Evolutionary conservation across 2,329 filamentous ascomycete species (phyloP).

Genomic region (Aspergillus tamarii): DNA sequence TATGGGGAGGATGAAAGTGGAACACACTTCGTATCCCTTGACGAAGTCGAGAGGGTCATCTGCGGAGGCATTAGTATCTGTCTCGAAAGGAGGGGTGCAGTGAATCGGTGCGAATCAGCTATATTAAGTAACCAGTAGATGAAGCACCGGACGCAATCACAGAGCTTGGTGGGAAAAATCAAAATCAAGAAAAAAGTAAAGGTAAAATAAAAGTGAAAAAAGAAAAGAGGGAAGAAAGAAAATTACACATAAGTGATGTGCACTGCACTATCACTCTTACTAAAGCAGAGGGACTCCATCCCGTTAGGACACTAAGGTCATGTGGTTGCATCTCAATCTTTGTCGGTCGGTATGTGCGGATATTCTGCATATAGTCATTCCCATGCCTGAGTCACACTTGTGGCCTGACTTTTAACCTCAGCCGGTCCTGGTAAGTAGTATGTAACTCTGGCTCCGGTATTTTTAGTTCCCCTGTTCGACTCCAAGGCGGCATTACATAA

Average conservation of each 20-base stretch:
- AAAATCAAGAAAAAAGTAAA: neutral
- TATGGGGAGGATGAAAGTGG: neutral
- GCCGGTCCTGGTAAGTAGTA: neutral
- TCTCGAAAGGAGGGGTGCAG: neutral
- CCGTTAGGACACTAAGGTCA: neutral
- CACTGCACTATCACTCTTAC: neutral
- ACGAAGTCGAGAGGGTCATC: neutral
- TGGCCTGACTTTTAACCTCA: neutral
- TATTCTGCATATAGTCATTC: neutral
- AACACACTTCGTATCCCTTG: conserved; percentile 5
- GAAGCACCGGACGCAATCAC: conserved; percentile 5
- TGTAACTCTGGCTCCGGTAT: neutral
- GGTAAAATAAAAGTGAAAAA: no score
- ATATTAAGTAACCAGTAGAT: conserved; percentile 4
- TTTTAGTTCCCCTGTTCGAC: neutral
- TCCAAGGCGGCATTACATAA: neutral
- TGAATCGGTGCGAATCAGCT: conserved; percentile 3
- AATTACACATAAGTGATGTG: conserved; percentile 4
- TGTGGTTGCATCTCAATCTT: conserved; percentile 5
- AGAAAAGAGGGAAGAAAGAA: neutral
- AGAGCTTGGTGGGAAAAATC: neutral
- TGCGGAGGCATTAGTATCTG: neutral
- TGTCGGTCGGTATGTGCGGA: neutral
- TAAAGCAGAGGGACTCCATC: neutral
- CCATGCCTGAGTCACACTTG: conserved; percentile 1